These are phyloP conservation scores for Chalara sp. DNA, from an alignment of 2,329 filamentous ascomycete genomes.

Conservation along the genomic window DNA sequence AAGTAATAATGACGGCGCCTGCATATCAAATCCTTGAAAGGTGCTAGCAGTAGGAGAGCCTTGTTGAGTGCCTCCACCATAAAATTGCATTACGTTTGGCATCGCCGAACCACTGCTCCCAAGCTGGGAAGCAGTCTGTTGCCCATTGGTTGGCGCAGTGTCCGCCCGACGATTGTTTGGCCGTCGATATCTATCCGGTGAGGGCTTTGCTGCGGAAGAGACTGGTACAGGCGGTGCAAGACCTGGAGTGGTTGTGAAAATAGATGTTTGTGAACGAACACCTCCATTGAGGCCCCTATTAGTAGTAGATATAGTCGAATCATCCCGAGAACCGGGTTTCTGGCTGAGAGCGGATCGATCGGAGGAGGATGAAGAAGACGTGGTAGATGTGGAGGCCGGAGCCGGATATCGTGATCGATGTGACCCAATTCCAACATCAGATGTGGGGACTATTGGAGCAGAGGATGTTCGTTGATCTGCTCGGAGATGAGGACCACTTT, in stretches of 20 bases:
- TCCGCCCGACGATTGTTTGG: slow-evolving; percentile 44
- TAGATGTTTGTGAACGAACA: too few relatives aligned
- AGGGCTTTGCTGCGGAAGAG: slow-evolving; percentile 51
- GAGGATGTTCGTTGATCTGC: slow-evolving; percentile 49
- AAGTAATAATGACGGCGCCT: slow-evolving; percentile 21
- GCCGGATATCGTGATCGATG: slow-evolving; percentile 38
- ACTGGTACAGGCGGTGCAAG: slow-evolving; percentile 43
- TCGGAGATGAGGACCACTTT: slow-evolving; percentile 40
- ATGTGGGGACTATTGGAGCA: slow-evolving; percentile 39
- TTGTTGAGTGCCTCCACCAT: slow-evolving; percentile 36
- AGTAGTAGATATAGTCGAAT: slow-evolving; percentile 38
- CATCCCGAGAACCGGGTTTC: slow-evolving; percentile 43
- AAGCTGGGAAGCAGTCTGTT: slow-evolving; percentile 11
- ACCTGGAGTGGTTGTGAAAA: slow-evolving; percentile 34
- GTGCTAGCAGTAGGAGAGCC: slow-evolving; percentile 14
- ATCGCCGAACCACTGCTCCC: slow-evolving; percentile 42
- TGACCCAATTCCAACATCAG: slow-evolving; percentile 24
- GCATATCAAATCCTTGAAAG: slow-evolving; percentile 16
- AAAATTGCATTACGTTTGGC: slow-evolving; percentile 47
- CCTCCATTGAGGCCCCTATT: slow-evolving; percentile 6
- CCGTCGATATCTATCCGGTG: slow-evolving; percentile 80
- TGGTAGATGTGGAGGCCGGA: slow-evolving; percentile 44
- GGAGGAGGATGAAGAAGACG: slow-evolving; percentile 27
- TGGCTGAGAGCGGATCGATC: slow-evolving; percentile 31
- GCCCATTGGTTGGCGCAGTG: slow-evolving; percentile 23